Base-by-base conservation (phyloP, 2,329 filamentous ascomycete species). In the Monilinia fructicola region DNA sequence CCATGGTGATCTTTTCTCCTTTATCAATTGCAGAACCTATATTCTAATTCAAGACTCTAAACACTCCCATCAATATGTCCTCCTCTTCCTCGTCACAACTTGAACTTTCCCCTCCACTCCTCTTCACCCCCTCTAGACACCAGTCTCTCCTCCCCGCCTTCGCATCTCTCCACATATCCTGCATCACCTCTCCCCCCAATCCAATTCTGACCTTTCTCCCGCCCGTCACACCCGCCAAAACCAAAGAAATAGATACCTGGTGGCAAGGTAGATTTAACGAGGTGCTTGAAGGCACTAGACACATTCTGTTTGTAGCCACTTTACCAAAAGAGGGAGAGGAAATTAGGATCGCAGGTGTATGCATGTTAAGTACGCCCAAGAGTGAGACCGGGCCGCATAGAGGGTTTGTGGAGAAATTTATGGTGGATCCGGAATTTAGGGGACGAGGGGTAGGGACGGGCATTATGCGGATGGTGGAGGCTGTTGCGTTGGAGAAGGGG, bases 351-450 rank as follows among this genome's bases (percentile, higher is more conserved):
- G 58, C 44, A 21, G 42, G 58, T 2, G 28, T 61, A 23, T 61
- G 42, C 7, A 61, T 61, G 42, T 21, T 60, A 4, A 73, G 71
- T 56, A 80, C 83, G 75, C 82, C 84, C 7, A 75, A 77, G 23
- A 79, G 79, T 4, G 83, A 89, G 74, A 88, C 86, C 4, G 84
- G 81, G 0, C 79, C 81, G 0, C 85, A 85, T 69, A 78, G 85
- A 40, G 85, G 79, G 3, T 71, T 76, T 12, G 82, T 89, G 2
- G 82, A 89, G 75, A 85, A 86, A 74, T 78, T 89, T 46, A 78
- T 89, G 50, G 79, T 89, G 12, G 81, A 81, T 68, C 83, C 82
- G 16, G 78, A 77, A 55, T 82, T 81, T 71, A 79, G 38, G 38
- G 38, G 38, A 14, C 38, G 38, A 14, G 28, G 18, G 16, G 35